Percentiles rank a stretch among this genome's conserved stretches.
Conservation (phyloP, 257 asterid species). For the Nicotiana knightiana region DNA sequence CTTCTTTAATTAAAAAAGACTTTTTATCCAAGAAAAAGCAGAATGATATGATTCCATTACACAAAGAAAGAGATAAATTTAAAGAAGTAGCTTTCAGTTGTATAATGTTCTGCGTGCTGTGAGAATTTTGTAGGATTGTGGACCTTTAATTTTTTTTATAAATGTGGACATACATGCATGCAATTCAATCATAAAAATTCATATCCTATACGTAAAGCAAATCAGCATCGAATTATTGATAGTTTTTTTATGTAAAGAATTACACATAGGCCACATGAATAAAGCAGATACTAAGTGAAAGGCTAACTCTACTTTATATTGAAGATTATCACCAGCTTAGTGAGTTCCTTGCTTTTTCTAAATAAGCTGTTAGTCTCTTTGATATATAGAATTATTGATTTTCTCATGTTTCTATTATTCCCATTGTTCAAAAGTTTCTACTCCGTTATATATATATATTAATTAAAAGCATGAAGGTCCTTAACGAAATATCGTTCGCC, state of each 20-base stretch:
- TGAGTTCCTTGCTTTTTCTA: not conserved
- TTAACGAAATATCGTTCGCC: no score
- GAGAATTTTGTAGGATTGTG: not conserved
- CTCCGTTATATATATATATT: not conserved
- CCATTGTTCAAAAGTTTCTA: not conserved
- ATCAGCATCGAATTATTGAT: not conserved
- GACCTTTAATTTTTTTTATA: not conserved
- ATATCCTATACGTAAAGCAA: not conserved
- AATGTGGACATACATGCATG: not conserved
- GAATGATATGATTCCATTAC: slow-evolving; percentile 2
- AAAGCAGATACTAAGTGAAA: not conserved
- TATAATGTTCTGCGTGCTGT: not conserved
- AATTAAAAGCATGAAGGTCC: no score
- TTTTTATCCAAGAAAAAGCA: not conserved
- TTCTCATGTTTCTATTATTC: not conserved
- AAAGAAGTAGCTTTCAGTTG: not conserved
- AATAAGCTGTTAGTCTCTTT: not conserved
- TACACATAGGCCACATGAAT: not conserved
- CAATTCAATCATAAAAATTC: not conserved
- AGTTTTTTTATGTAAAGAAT: not conserved
- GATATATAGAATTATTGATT: not conserved
- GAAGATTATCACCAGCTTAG: not conserved
- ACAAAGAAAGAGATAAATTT: not conserved
- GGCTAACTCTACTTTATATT: not conserved
- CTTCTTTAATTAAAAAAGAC: not conserved